Base-by-base conservation (phyloP, 2,329 filamentous ascomycete genomes). In the Epichloe bromicola region DNA sequence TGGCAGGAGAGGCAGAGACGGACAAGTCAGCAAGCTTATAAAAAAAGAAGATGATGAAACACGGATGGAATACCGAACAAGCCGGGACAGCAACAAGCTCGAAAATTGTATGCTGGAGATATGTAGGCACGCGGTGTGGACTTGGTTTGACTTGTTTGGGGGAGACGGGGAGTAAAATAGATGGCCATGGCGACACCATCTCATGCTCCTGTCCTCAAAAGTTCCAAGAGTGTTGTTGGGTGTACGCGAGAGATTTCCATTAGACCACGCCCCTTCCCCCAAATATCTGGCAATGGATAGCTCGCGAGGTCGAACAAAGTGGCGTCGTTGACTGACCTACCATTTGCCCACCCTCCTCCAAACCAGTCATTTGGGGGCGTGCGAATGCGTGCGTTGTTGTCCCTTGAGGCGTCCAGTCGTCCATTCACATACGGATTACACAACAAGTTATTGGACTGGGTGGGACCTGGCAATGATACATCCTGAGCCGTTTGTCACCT, bases 1-100 rank as follows among this genome's bases (percentile, higher is more conserved):
- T 14, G 23, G 36, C 41, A 34, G 17, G 30, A 10, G 19, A 34
- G 36, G 4, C 12, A 14, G 12, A 51, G 38, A 15, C n/a, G 17
- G 39, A 23, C 33, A 37, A 44, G 19, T 15, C 46, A 38, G 26
- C 23, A 30, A 44, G 23, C 14, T 30, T 30, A 30, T 10, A 23
- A 26, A 14, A 37, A 37, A 42, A 46, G 14, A 42, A 14, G 36
- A 37, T 19, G 49, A 39, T 36, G 43, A 10, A 43, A 48, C 39
- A 36, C 50, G 39, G 50, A 51, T 39, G 41, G n/a, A 45, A 42
- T 20, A 42, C 50, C 50, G 50, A 51, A 51, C 30, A 48, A 48
- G 45, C 50, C 50, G 45, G 45, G 37, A 36, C 2, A 44, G 20
- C 34, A 47, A 48, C 20, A 23, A 6, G 50, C 30, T 41, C 19